These are phyloP conservation scores for Rhipidocladum racemiflorum DNA, from an alignment of 176 grass and related monocot genomes.

Conservation along the genomic window DNA sequence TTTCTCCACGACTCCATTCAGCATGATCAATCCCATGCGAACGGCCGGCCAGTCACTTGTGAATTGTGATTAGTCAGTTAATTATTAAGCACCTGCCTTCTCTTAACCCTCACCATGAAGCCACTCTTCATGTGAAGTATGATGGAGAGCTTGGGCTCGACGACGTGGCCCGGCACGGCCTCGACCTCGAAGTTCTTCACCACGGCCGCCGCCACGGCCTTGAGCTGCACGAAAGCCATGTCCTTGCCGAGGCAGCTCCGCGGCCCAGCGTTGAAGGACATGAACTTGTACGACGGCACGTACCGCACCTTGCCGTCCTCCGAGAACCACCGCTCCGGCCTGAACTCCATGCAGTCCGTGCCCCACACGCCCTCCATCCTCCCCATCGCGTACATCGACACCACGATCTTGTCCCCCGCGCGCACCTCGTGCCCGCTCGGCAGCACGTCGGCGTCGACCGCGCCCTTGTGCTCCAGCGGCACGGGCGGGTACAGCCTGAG, in stretches of 20 bases:
- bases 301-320: slow-evolving; percentile 33
- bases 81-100: neutral
- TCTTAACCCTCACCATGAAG: slow-evolving; percentile 32
- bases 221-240: slow-evolving; percentile 50
- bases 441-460: slow-evolving; percentile 41
- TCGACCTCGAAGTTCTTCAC: slow-evolving; percentile 33
- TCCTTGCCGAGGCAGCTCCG: slow-evolving; percentile 60
- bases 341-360: slow-evolving; percentile 54
- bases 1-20: neutral
- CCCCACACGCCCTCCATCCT: slow-evolving; percentile 60
- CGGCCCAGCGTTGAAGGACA: slow-evolving; percentile 54
- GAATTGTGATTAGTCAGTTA: neutral
- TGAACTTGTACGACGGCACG: slow-evolving; percentile 53
- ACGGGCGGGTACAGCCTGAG: slow-evolving; percentile 67
- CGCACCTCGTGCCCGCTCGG: slow-evolving; percentile 51
- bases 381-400: slow-evolving; percentile 55
- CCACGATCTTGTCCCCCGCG: slow-evolving; percentile 34
- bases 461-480: slow-evolving; percentile 60
- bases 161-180: slow-evolving; percentile 29
- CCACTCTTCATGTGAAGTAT: slow-evolving; percentile 60
- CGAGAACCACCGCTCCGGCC: slow-evolving; percentile 47
- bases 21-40: neutral
- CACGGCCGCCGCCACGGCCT: slow-evolving; percentile 39
- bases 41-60: neutral
- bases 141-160: slow-evolving; percentile 53